Evolutionary conservation across 208 protist genomes (phyloP), one percentile per base, ranked within the genome.

Genomic region (Acanthamoeba rhysodes): DNA sequence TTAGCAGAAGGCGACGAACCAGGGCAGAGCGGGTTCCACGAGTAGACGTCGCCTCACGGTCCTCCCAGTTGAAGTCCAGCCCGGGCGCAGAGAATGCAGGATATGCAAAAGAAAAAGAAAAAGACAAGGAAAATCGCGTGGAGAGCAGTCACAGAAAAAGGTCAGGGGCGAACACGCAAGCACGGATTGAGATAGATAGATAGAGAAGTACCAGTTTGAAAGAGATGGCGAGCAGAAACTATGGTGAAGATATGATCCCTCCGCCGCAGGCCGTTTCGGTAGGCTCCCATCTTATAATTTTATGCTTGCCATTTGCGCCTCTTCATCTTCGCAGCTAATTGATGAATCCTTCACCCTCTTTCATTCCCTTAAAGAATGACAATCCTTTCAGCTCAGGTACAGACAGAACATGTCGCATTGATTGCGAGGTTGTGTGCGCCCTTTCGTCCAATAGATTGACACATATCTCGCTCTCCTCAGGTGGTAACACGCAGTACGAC

Each of bases 181-280:
- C 22, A 68, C 14, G 22, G 22, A 22, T 68, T 68, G 62, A 68
- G 32, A 10, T 34, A 18, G 22, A 37, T 74, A 34, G 66, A 27
- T 4, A 24, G 64, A 24, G 27, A 74, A 82, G 74, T 48, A 90
- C 64, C 82, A 66, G n/a, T n/a, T 48, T 16, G 18, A 66, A 2
- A 18, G 22, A 24, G 41, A 64, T 91, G 84, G 14, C 84, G 37
- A 70, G 59, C 6, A 27, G n/a, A 70, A 34, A n/a, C 64, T 64
- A 72, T 64, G 57, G 84, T 24, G 84, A 72, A 45, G 59, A 72
- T 70, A n/a, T 91, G 9, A 91, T 91, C 29, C 84, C 84, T 70
- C 84, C 84, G 3, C 84, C 84, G 1, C 32, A 64, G 37, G 50
- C 62, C 34, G 59, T 91, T 55, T 72, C 84, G 48, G 84, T 91